phyloP scores from a whole-genome alignment of 2,329 filamentous ascomycete genomes.

The Trichoderma hamatum region DNA sequence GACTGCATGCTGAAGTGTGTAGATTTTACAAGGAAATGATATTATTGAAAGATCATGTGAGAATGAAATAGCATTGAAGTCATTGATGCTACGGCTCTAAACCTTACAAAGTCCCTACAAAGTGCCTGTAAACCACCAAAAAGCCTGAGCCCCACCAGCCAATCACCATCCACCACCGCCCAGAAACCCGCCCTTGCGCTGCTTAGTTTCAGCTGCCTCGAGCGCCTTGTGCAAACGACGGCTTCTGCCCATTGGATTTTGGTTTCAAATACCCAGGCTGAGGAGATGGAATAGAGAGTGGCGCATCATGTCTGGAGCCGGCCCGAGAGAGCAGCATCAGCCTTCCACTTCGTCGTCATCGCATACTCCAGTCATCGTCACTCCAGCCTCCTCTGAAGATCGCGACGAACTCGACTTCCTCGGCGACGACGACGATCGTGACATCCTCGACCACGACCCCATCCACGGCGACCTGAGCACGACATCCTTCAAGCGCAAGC shows the following conservation, averaged over 20 bases:
- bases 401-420: conserved; percentile 54
- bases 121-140: conserved; percentile 1
- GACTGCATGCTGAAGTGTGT: neutral
- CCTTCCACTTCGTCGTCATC: conserved; percentile 44
- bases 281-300: conserved; percentile 41
- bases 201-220: neutral
- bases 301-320: conserved; percentile 47
- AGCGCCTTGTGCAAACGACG: neutral
- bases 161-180: conserved; percentile 10
- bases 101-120: neutral
- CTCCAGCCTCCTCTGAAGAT: conserved; percentile 40
- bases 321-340: conserved; percentile 41
- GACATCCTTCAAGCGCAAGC: conserved; percentile 72
- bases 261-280: neutral
- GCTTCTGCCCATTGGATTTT: neutral
- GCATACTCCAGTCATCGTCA: conserved; percentile 35
- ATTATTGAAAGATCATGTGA: neutral
- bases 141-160: conserved; percentile 3
- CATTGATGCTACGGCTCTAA: neutral
- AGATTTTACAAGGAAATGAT: neutral
- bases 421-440: conserved; percentile 39
- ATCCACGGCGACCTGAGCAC: conserved; percentile 53
- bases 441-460: conserved; percentile 59
- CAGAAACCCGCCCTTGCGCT: neutral
- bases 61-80: neutral